These are phyloP conservation scores for Salix koriyanagi DNA, from an alignment of 345 rosid species.

Conservation along the genomic window DNA sequence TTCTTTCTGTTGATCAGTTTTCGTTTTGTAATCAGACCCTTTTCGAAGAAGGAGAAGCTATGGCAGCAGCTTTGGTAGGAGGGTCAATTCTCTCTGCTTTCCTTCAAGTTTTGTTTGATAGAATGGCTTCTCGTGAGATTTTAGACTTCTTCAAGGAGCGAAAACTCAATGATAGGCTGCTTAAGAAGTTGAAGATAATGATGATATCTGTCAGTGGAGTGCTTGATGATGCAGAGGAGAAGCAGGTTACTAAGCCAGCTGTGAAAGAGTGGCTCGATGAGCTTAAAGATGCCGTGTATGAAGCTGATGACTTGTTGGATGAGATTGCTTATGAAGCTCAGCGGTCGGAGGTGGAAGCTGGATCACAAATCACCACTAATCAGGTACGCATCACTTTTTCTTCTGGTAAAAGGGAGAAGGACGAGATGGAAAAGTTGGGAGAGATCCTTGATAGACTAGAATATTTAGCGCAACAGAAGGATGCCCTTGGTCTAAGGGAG, in stretches of 20 bases:
- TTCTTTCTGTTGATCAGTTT: too few species aligned
- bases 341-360: neutral
- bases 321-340: slow-evolving; percentile 6
- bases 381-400: neutral
- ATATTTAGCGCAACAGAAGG: slow-evolving; percentile 11
- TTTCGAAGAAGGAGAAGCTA: neutral
- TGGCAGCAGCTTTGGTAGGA: neutral
- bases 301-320: slow-evolving; percentile 7
- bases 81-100: neutral
- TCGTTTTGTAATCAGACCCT: neutral
- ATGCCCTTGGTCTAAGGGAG: slow-evolving; percentile 11
- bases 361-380: neutral
- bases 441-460: slow-evolving; percentile 4
- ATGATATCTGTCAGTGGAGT: neutral
- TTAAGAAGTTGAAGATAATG: neutral
- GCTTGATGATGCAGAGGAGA: slow-evolving; percentile 7
- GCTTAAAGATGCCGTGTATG: slow-evolving; percentile 6
- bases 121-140: neutral
- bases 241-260: slow-evolving; percentile 2
- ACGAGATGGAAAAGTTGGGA: neutral
- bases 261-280: slow-evolving; percentile 5
- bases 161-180: neutral
- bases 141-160: neutral
- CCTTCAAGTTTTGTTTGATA: neutral
- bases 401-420: neutral